These are phyloP conservation scores for Nitzschia sp. DNA, from an alignment of 108 stramenopile genomes.

Conservation along the genomic window DNA sequence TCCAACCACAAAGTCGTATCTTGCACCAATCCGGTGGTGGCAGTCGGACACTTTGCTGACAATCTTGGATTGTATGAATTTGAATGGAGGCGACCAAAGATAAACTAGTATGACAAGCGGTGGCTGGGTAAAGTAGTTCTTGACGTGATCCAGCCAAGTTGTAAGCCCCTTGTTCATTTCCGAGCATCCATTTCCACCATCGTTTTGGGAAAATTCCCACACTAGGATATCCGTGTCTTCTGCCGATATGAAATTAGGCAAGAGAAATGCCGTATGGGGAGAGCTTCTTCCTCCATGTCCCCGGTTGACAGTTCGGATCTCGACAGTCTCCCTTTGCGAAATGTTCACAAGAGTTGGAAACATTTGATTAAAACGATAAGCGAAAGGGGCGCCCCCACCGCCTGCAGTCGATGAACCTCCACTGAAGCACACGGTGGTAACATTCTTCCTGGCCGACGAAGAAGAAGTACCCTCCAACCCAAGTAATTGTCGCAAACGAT, in stretches of 20 bases:
- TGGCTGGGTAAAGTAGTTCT: too few species aligned
- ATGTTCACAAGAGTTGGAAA: too few species aligned
- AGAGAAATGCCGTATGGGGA: too few species aligned
- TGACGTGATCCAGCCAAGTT: not conserved
- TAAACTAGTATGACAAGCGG: not conserved
- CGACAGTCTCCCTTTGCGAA: too few species aligned
- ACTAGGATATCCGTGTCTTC: not conserved
- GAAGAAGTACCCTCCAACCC: too few species aligned
- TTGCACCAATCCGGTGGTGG: not conserved
- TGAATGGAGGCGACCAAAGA: not conserved
- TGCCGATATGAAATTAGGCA: not conserved
- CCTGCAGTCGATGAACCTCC: not conserved
- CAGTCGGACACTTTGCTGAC: not conserved
- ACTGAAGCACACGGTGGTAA: not conserved
- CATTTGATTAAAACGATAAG: too few species aligned
- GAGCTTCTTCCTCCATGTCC: not conserved
- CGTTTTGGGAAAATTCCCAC: too few species aligned
- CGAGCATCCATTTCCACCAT: not conserved
- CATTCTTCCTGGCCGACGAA: too few species aligned
- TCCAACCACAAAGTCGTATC: not conserved
- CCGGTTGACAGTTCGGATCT: not conserved
- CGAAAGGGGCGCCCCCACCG: too few species aligned
- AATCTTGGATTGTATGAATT: not conserved
- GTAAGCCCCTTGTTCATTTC: not conserved
- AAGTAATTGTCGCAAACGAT: not conserved